Conservation (phyloP, 805 yeast genomes). For the Limtongozyma cylindracea region DNA sequence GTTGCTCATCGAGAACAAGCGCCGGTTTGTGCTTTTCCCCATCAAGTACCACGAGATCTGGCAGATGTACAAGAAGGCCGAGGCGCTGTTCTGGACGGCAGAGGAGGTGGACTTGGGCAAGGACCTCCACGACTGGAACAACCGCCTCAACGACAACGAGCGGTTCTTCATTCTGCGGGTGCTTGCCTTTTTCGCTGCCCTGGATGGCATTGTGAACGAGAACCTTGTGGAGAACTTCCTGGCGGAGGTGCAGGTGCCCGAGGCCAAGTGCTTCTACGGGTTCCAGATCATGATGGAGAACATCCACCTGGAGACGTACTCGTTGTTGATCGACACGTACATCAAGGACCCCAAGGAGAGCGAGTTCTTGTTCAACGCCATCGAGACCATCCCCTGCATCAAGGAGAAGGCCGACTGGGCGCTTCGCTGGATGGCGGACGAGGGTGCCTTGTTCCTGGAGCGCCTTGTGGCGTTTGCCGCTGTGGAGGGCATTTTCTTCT, state of each 20-base stretch:
- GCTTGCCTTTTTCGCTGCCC: constrained; percentile 93
- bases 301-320: constrained; percentile 94
- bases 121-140: constrained; percentile 84
- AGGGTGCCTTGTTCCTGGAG: constrained; percentile 77
- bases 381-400: constrained; percentile 89
- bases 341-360: constrained; percentile 91
- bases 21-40: constrained; percentile 85
- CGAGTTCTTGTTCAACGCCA: constrained; percentile 78
- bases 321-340: constrained; percentile 81
- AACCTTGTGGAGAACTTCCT: constrained; percentile 92
- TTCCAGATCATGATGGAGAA: constrained; percentile 99
- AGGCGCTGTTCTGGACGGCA: constrained; percentile 99
- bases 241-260: constrained; percentile 92
- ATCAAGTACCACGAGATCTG: constrained; percentile 93
- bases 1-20: constrained; percentile 56
- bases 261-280: constrained; percentile 96
- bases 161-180: constrained; percentile 81
- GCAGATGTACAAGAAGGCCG: constrained; percentile 98
- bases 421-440: constrained; percentile 82
- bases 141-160: constrained; percentile 72
- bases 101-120: constrained; percentile 93
- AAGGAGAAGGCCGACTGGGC: constrained; percentile 99
- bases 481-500: constrained; percentile 95
- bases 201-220: constrained; percentile 96
- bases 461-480: constrained; percentile 97